Percentiles rank a stretch among this genome's conserved stretches.
Evolutionary conservation across 2,329 filamentous ascomycete species (phyloP).

Genomic region (Rugonectria rugulosa): DNA sequence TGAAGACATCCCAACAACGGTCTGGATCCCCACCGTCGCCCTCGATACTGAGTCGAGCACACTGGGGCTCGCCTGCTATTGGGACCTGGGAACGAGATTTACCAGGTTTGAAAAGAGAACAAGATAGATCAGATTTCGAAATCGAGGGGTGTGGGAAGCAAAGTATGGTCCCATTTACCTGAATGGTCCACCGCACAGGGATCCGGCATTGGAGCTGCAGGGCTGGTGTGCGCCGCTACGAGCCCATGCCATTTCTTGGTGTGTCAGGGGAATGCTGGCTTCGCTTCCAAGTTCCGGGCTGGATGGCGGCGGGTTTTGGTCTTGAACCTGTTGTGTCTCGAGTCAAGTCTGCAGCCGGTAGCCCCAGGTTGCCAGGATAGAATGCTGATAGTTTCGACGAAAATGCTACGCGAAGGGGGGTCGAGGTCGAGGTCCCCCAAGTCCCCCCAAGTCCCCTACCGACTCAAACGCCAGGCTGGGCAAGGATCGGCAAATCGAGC

Average conservation of each 20-base stretch:
- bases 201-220: slow-evolving; percentile 4
- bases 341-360: no score
- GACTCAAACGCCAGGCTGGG: not conserved
- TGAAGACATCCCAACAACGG: not conserved
- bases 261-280: slow-evolving; percentile 2
- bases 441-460: no score
- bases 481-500: slow-evolving; percentile 6
- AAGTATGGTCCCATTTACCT: not conserved
- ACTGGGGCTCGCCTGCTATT: not conserved
- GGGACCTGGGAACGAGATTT: no score
- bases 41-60: not conserved
- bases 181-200: slow-evolving; percentile 12
- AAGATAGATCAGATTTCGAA: slow-evolving; percentile 21
- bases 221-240: slow-evolving; percentile 4
- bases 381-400: no score
- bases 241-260: not conserved
- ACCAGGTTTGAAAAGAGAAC: not conserved
- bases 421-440: no score
- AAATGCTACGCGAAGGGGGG: no score
- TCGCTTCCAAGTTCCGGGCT: slow-evolving; percentile 10
- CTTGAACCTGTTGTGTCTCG: no score
- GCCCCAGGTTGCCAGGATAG: no score
- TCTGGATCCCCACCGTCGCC: slow-evolving; percentile 1
- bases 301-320: no score
- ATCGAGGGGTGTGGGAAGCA: not conserved